Base-by-base conservation (phyloP, 257 asterid genomes). In the Mentha longifolia region DNA sequence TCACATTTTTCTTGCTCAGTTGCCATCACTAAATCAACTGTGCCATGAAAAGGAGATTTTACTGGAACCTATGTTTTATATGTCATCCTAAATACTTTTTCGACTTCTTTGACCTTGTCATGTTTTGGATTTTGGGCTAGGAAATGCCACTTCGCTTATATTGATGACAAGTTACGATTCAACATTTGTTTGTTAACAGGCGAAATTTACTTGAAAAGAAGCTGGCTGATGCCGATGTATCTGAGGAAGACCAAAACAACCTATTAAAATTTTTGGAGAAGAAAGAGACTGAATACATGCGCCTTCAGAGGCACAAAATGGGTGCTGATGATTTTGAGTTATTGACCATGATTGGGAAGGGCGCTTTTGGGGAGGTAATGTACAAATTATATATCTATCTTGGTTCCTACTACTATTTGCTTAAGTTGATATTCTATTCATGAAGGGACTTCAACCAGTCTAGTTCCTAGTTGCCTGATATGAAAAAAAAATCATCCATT, bases 281-380 rank as follows among this genome's bases (percentile, higher is more conserved):
- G 89, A 91, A 91, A 83, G 99, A 94, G 85, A 91, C 98, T 58
- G 99, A 94, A 80, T 94, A 94, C 72, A 94, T 94, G 99, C 97
- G 99, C 71, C 93, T 94, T 54, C 97, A 91, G 81, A 83, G 99
- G 85, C 99, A 91, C 82, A 94, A 92, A 85, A 94, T 89, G 96
- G 95, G 96, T 46, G 92, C 83, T 59, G 98, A 86, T 79, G 96
- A 94, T 74, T 94, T 94, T 80, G 98, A 94, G 82, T 78, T 94
- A 63, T 79, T 94, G 76, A 94, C 99, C 57, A 91, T 91, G 97
- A 94, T 94, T 28, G 99, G 99, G 60, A 94, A 94, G 81, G 98
- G 99, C 73, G 99, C 99, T 72, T 94, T 94, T 74, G 99, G 99
- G 25, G 99, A 94, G 99, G 99, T 94, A 86, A 65, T 73, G 39